Evolutionary conservation across 805 yeast genomes (phyloP), one percentile per base, ranked within the genome.

Genomic region (Metschnikowia colocasiae): DNA sequence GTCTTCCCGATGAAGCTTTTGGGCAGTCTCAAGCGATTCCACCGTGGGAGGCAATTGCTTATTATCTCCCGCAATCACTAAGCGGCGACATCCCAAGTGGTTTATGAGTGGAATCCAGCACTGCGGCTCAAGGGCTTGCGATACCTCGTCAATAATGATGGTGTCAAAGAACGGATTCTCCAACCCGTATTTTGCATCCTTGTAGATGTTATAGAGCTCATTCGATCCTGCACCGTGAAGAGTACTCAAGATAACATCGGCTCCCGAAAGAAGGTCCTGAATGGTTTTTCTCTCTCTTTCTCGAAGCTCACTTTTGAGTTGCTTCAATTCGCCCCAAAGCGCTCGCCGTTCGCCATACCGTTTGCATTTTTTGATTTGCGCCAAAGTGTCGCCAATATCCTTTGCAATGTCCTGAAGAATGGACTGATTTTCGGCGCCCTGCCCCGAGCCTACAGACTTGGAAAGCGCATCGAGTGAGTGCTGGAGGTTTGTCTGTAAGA

Each of bases 41-140:
- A 92, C 77, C 0, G 96, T 88, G 2, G 99, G 97, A 0, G 98
- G 92, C 27, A 92, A 70, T 64, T 92, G 99, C 67, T 81, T 81
- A 59, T 91, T 85, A 61, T 92, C 99, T 44, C 99, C 99, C 0
- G 98, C 97, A 20, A 92, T 75, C 1, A 92, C 79, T 20, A 92
- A 63, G 45, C 82, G 75, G 30, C 74, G 73, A 35, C 80, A 19
- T 7, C 80, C 75, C 12, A 75, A 65, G 57, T 87, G 92, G 32
- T 78, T 76, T 3, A 89, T 73, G 6, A 94, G 51, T 0, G 99
- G 97, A 20, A 92, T 90, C 97, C 97, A 91, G 59, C 97, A 90
- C 55, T 92, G 96, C 1, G 97, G 96, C 59, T 92, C 97, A 46
- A 92, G 67, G 9, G 97, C 78, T 63, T 92, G 99, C 0, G 97